Conservation (phyloP, 176 grass and related monocot species). For the Musa beccarii region DNA sequence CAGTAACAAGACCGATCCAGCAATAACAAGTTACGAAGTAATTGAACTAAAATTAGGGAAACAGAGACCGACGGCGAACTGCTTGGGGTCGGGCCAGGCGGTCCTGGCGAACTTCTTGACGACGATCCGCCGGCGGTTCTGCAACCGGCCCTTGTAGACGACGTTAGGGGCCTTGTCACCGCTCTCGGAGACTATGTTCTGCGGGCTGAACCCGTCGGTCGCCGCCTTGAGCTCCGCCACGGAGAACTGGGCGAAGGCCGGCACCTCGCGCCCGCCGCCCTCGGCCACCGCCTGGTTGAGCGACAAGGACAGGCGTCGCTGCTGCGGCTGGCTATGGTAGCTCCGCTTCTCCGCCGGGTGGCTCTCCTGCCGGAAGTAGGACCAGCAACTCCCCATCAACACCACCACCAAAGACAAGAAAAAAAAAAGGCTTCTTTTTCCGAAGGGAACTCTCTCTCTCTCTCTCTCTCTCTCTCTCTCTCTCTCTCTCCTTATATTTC, state of each 20-base stretch:
- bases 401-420: not conserved
- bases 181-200: conserved; percentile 86
- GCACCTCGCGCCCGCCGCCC: conserved; percentile 15
- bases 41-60: not conserved
- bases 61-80: conserved; percentile 53
- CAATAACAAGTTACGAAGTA: not conserved
- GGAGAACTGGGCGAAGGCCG: conserved; percentile 52
- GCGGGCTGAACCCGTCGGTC: conserved; percentile 49
- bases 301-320: not conserved
- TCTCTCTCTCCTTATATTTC: not conserved
- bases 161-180: conserved; percentile 87
- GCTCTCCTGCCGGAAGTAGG: conserved; percentile 40
- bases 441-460: not conserved
- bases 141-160: conserved; percentile 67
- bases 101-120: conserved; percentile 89
- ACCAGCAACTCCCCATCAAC: conserved; percentile 69
- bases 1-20: too few relatives aligned
- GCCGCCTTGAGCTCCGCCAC: conserved; percentile 53
- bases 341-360: conserved; percentile 43
- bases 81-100: conserved; percentile 87
- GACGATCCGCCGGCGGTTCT: conserved; percentile 43
- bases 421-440: not conserved
- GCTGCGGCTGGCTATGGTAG: conserved; percentile 11
- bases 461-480: not conserved
- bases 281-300: not conserved